Percentiles rank a stretch among this genome's conserved stretches.
These are phyloP conservation scores for Excoecaria agallocha DNA, from an alignment of 345 rosid species.

Conservation along the genomic window DNA sequence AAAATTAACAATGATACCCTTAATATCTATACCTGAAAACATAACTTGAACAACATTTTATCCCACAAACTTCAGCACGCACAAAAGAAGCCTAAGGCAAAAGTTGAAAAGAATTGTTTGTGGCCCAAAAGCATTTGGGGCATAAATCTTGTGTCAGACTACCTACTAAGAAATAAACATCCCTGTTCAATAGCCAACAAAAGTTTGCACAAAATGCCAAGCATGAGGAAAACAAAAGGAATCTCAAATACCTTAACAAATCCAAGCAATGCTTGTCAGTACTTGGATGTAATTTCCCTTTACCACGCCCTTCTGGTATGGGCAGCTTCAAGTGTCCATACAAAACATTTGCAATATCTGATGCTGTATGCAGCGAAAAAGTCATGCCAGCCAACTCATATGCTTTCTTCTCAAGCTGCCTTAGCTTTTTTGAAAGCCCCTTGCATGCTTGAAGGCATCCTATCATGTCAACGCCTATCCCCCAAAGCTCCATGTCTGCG, in stretches of 20 bases:
- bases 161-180: background rate
- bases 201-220: background rate
- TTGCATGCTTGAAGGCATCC: slow-evolving; percentile 73
- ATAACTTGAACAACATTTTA: background rate
- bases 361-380: slow-evolving; percentile 73
- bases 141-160: background rate
- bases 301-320: slow-evolving; percentile 50
- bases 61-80: background rate
- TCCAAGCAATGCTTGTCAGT: slow-evolving; percentile 89
- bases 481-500: slow-evolving; percentile 96
- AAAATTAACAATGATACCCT: background rate
- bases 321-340: slow-evolving; percentile 80
- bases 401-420: slow-evolving; percentile 80
- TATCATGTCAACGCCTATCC: slow-evolving; percentile 89
- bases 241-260: slow-evolving; percentile 57
- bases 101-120: background rate
- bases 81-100: background rate
- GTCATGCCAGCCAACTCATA: slow-evolving; percentile 75
- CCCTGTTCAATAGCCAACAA: background rate
- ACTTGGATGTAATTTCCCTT: slow-evolving; percentile 88
- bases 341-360: slow-evolving; percentile 90
- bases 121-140: background rate
- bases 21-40: slow-evolving; percentile 1
- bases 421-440: slow-evolving; percentile 64
- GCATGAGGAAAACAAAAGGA: background rate